Base-by-base conservation (phyloP, 2,329 filamentous ascomycete genomes). In the Apiospora kogelbergensis region DNA sequence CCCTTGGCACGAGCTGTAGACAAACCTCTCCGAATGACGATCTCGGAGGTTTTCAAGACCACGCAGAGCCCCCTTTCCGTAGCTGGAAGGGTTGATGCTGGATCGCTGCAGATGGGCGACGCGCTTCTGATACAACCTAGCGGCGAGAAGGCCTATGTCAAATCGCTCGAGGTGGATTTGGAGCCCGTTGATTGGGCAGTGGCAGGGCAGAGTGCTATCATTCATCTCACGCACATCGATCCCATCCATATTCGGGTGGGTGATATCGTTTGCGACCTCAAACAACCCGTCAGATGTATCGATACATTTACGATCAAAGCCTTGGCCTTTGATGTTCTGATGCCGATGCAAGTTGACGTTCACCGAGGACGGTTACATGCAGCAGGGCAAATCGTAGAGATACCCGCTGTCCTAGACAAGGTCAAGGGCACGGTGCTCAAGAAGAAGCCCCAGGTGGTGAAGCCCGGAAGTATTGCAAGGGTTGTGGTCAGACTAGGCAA, bases 211-310 rank as follows among this genome's bases (percentile, higher is more conserved):
- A 97, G 96, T 70, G 89, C 93, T 20, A 91, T 90, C 0, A 83
- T 99, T n/a, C 92, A 97, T 73, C 85, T 99, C 65, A 86, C 89
- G 10, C 92, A 95, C 73, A 94, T 98, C 76, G 95, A 98, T 74
- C 88, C 93, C 0, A 88, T 93, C 20, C 92, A 98, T 75, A 86
- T 99, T 11, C 89, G 90, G 63, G 86, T 92, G 9, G 96, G 96
- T 24, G 95, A 98, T 76, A 92, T 98, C 22, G 81, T 97, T n/a
- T 97, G 94, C 81, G 86, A 88, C 64, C 85, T 89, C 0, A 84
- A 85, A 1, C 81, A 86, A 1, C 91, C 94, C 0, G 90, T 97
- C 42, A 81, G 84, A 33, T 92, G 91, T 70, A 84, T 93, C 69
- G 91, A 91, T 69, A 87, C 84, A 0, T 95, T 98, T 75, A 93